Evolutionary conservation across 805 yeast genomes (phyloP).

Genomic region (Lipomyces starkeyi): DNA sequence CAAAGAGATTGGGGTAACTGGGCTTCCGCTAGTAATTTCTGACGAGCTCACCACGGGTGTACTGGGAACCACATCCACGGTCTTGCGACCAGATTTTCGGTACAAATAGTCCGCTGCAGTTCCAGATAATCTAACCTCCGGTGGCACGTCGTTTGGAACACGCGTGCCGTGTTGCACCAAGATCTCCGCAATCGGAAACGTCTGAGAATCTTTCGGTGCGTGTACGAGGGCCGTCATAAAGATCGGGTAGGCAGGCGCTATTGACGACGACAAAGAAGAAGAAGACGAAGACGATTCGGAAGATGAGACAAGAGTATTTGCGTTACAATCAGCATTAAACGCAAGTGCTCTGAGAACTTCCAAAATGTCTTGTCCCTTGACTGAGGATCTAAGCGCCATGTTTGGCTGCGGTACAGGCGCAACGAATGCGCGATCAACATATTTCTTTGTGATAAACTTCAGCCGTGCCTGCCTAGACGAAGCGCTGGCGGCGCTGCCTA

Average conservation of each 20-base stretch:
- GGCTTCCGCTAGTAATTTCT: not conserved
- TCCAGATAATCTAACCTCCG: constrained; percentile 20
- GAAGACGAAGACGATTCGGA: constrained; percentile 15
- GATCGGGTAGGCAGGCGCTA: constrained; percentile 41
- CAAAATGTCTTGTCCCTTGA: constrained; percentile 44
- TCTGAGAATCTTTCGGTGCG: constrained; percentile 40
- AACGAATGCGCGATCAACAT: constrained; percentile 59
- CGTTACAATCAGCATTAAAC: constrained; percentile 49
- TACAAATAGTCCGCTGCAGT: constrained; percentile 23
- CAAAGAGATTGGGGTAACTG: not conserved
- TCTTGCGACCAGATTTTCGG: constrained; percentile 15
- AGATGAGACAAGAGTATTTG: constrained; percentile 8
- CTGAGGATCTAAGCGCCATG: constrained; percentile 46
- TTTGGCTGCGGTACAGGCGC: constrained; percentile 43
- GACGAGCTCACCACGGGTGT: not conserved
- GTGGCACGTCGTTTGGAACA: constrained; percentile 38
- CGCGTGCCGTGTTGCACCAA: constrained; percentile 49
- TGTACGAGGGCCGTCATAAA: constrained; percentile 45
- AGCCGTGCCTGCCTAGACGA: constrained; percentile 40
- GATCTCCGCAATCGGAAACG: constrained; percentile 50
- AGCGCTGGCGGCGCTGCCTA: constrained; percentile 56
- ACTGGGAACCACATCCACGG: not conserved
- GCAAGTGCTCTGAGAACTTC: constrained; percentile 48
- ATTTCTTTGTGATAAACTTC: constrained; percentile 69
- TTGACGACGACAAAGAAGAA: constrained; percentile 6